Base-by-base conservation (phyloP, 306 rosid genomes). In the Nissolia schottii region DNA sequence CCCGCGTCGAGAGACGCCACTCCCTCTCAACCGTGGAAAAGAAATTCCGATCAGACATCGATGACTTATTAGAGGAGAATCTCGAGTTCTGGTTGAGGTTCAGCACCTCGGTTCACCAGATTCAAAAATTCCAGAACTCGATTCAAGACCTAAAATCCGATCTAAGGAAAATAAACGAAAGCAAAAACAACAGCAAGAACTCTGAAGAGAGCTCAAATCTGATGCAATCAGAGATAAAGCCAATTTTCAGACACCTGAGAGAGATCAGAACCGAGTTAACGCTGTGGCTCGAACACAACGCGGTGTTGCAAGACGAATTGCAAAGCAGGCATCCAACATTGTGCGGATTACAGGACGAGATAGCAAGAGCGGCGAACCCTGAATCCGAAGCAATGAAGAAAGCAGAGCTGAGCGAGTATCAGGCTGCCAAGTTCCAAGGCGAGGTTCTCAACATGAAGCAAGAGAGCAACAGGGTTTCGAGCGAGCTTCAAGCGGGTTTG, bases 381-480 rank as follows among this genome's bases (percentile, higher is more conserved):
- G 67, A 71, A 35, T 54, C 81, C 0, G 45, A 16, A 29, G 67
- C 57, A 10, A n/a, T n/a, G n/a, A 77, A 78, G 5, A 85, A 56
- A 56, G 56, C 73, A 41, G 80, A 71, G 51, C 80, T 91, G 19
- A 72, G 88, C 35, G 82, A 74, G 6, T 87, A 89, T 64, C 90
- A 91, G 46, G 95, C 96, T 15, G 95, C 96, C 7, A 95, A 88
- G 87, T 91, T 95, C 74, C 99, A 95, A 73, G 99, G 99, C 5
- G 97, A 91, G 76, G 84, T 95, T 74, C 84, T 88, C 58, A 84
- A 91, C 77, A 85, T 95, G 96, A 95, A 86, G 54, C 93, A 88
- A 24, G 99, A 91, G 78, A 88, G 79, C 73, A 84, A 67, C 35
- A 91, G 88, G 90, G 80, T 91, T 35, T 79, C 81, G 0, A 82